Base-by-base conservation (phyloP, 495 filamentous ascomycete genomes). In the Aspergillus ellipticus region DNA sequence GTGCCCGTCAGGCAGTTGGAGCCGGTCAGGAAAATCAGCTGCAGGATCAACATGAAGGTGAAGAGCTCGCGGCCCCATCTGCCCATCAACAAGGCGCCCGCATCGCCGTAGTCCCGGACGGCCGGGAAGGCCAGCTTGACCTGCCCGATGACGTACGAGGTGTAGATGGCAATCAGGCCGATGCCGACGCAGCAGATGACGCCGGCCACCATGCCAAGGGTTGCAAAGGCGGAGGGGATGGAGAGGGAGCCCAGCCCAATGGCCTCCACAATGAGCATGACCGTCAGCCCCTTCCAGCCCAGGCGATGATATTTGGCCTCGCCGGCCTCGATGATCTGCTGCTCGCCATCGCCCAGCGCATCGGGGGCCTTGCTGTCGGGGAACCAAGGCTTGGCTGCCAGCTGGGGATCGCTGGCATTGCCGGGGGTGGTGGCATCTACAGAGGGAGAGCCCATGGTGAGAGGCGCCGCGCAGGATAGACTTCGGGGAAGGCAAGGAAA, bases 1-100 rank as follows among this genome's bases (percentile, higher is more conserved):
- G 81, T 82, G 59, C 87, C 87, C 0, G 84, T 86, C 41, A 89
- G 70, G 55, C 86, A 77, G 64, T 91, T 88, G 2, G 85, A 86
- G 37, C 79, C 87, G 54, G 85, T 83, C 50, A 88, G 79, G 71
- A 90, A 89, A 17, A 85, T 63, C 20, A 89, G 76, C 59, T 88
- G 80, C 42, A 86, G 59, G 19, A 79, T 68, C 54, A 86, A 82
- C 68, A 82, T 83, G 54, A 70, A 65, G 35, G 80, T 81, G 60
- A 84, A 69, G 16, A 89, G 55, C 61, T 85, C 81, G 51, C 82
- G 81, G 0, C 85, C 85, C 31, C 79, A 72, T 24, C 56, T 69
- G 16, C 85, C 86, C 65, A 82, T 79, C 59, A 89, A 76, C 43
- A 90, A 62, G 20, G 74, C 66, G 6, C 82, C 83, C 8, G 80